Base-by-base conservation (phyloP, 2,329 filamentous ascomycete species). In the Colletotrichum chlorophyti region DNA sequence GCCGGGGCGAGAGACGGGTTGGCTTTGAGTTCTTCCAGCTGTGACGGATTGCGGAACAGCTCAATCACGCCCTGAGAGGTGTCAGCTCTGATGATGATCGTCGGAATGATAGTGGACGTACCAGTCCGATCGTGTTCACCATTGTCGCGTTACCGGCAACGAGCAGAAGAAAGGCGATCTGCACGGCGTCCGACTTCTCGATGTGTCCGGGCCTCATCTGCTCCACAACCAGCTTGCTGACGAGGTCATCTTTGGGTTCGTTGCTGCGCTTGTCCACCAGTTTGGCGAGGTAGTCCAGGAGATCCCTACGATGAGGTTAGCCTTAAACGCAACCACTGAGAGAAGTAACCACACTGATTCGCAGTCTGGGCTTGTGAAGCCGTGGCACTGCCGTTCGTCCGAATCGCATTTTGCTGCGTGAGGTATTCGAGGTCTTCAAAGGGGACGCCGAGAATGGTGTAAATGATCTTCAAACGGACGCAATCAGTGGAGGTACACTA, bases 101-200 rank as follows among this genome's bases (percentile, higher is more conserved):
- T n/a, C n/a, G n/a, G n/a, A n/a, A n/a, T n/a, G n/a, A n/a, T n/a
- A 14, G 21, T 12, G 6, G 2, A 50, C 68, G n/a, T 54, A 76
- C 76, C 27, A 81, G 68, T 1, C 73, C 70, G 53, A 82, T 81
- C 75, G 79, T 82, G 64, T 76, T 81, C 5, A 82, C 74, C 75
- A 82, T 79, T 1, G 80, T 81, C 0, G 79, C 80, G 32, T 82
- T 83, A 2, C 79, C 79, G 0, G 80, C 79, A 2, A 81, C 79
- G 2, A 83, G 72, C 5, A 82, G 69, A 7, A 83, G 66, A 31
- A 82, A 82, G 0, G 79, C 77, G 42, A 82, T 79, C 53, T 80
- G 77, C 1, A 81, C 70, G 1, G 74, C 72, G 34, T 79, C 77
- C 0, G 72, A 67, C 60, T 73, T 76, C 2, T 70, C 67, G 12